phyloP scores from a whole-genome alignment of 176 grass and related monocot genomes.

The Oryza glaberrima region DNA sequence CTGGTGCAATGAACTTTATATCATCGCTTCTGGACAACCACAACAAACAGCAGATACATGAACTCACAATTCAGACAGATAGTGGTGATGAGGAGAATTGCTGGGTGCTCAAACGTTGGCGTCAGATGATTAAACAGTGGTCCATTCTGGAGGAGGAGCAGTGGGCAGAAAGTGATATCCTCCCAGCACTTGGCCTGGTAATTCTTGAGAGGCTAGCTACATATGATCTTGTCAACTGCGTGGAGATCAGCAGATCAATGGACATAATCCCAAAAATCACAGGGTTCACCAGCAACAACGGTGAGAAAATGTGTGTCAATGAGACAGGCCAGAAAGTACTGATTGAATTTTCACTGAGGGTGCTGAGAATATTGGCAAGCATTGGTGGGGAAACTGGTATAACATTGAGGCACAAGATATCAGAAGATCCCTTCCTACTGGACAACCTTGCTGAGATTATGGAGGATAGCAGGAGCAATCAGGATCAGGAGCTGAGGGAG shows the following conservation, averaged over 20 bases:
- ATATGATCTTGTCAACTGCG: slow-evolving; percentile 17
- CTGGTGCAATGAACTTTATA: slow-evolving; percentile 5
- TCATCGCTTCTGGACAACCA: slow-evolving; percentile 4
- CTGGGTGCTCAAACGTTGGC: not conserved
- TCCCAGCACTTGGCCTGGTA: slow-evolving; percentile 17
- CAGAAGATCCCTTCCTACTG: not conserved
- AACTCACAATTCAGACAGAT: too few relatives aligned
- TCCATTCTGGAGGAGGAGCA: not conserved
- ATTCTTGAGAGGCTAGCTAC: not conserved
- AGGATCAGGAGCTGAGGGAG: not conserved
- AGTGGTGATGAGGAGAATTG: not conserved
- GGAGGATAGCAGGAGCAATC: not conserved
- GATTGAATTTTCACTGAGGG: not conserved
- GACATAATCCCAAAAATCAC: slow-evolving; percentile 16
- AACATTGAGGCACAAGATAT: not conserved
- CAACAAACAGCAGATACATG: too few relatives aligned
- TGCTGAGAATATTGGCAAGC: not conserved
- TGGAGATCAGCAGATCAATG: not conserved
- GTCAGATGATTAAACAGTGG: not conserved
- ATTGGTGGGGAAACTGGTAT: not conserved
- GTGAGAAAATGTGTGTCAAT: not conserved
- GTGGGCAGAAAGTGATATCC: not conserved
- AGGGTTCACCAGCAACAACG: slow-evolving; percentile 7
- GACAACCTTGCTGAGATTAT: slow-evolving; percentile 10
- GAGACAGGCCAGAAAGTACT: not conserved